Evolutionary conservation across 768 basidiomycete genomes (phyloP).

Genomic region (Lyophyllum shimeji): DNA sequence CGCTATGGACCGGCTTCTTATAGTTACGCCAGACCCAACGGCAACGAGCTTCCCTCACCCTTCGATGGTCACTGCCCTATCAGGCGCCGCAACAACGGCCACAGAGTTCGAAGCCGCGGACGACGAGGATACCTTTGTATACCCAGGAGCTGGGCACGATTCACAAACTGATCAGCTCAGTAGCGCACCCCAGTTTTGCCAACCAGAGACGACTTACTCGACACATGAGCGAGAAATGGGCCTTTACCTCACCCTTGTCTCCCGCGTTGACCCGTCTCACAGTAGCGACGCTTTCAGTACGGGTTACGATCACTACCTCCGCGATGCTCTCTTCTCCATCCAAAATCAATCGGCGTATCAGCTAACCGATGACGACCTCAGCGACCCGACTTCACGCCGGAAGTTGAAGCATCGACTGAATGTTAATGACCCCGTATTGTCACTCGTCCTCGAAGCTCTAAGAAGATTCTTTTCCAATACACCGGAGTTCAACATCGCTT

Average conservation of each 20-base stretch:
- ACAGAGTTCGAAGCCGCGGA: constrained; percentile 39
- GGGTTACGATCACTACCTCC: constrained; percentile 80
- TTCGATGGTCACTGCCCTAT: constrained; percentile 30
- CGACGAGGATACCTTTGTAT: constrained; percentile 49
- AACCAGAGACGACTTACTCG: constrained; percentile 73
- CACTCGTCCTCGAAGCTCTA: constrained; percentile 66
- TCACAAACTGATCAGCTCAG: constrained; percentile 12
- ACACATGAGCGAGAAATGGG: constrained; percentile 85
- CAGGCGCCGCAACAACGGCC: constrained; percentile 6
- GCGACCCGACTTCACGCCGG: constrained; percentile 36
- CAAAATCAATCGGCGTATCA: constrained; percentile 64
- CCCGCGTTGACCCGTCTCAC: constrained; percentile 73
- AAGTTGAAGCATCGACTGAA: constrained; percentile 74
- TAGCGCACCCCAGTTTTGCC: constrained; percentile 42
- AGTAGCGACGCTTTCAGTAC: constrained; percentile 77
- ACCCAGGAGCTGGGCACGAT: neutral
- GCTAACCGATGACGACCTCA: constrained; percentile 37
- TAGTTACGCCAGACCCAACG: constrained; percentile 64
- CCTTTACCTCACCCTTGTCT: constrained; percentile 75
- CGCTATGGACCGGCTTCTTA: constrained; percentile 65
- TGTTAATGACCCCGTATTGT: constrained; percentile 74
- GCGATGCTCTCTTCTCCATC: constrained; percentile 69
- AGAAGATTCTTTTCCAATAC: constrained; percentile 82
- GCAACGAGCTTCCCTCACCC: constrained; percentile 79
- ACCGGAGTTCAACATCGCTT: constrained; percentile 83